Conservation (phyloP, 2,329 filamentous ascomycete genomes). For the Pseudopyricularia cyperi region DNA sequence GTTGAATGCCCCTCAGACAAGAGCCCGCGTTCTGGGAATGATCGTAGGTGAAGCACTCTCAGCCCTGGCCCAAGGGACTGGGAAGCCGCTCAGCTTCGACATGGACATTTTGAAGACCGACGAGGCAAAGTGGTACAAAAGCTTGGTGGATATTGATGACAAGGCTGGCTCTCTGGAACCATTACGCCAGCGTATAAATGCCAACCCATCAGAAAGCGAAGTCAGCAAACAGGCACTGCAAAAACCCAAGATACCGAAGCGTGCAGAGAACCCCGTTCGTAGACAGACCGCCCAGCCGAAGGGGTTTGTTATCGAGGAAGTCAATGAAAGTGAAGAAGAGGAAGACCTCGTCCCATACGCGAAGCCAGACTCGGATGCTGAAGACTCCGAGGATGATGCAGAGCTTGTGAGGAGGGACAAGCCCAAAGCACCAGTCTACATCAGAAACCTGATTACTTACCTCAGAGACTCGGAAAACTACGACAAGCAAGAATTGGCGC, state of each 20-base stretch:
- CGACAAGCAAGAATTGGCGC: slow-evolving; percentile 68
- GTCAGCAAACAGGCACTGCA: slow-evolving; percentile 5
- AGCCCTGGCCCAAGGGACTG: slow-evolving; percentile 49
- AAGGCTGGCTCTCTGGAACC: slow-evolving; percentile 41
- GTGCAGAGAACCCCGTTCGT: slow-evolving; percentile 10
- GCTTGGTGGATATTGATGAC: slow-evolving; percentile 51
- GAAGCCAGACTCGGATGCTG: slow-evolving; percentile 77
- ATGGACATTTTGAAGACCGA: slow-evolving; percentile 62
- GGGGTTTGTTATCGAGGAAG: slow-evolving; percentile 46
- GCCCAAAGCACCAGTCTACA: slow-evolving; percentile 74
- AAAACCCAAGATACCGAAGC: slow-evolving; percentile 4
- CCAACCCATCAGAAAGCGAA: slow-evolving; percentile 3
- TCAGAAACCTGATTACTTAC: slow-evolving; percentile 69
- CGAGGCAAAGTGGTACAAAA: slow-evolving; percentile 66
- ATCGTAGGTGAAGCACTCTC: slow-evolving; percentile 65
- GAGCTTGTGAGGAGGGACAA: slow-evolving; percentile 77
- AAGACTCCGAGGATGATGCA: slow-evolving; percentile 89
- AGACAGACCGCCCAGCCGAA: slow-evolving; percentile 15
- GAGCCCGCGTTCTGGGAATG: slow-evolving; percentile 78
- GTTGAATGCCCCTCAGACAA: slow-evolving; percentile 60
- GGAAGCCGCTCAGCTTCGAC: slow-evolving; percentile 69
- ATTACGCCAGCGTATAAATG: slow-evolving; percentile 20
- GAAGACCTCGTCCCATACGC: slow-evolving; percentile 64
- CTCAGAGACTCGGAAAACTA: slow-evolving; percentile 73
- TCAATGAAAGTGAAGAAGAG: slow-evolving; percentile 45